Evolutionary conservation across 257 asterid genomes (phyloP), one percentile per base, ranked within the genome.

Genomic region (Nemophila menziesii): DNA sequence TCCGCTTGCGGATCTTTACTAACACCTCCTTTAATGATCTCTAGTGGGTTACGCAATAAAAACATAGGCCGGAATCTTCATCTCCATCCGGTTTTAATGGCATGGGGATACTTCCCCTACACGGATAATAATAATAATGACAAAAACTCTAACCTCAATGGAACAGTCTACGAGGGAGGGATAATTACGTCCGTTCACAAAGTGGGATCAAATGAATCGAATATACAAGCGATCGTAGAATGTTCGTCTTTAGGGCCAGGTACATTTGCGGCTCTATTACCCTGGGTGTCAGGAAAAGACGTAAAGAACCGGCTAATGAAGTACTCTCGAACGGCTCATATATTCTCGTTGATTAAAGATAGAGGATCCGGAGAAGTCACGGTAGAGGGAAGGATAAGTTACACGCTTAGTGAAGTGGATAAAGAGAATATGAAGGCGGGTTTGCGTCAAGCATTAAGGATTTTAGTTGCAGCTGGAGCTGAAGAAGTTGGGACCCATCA

Each of bases 31-130:
- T 46, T 87, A 13, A 42, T 87, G 68, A 63, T 79, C 47, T 34
- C 68, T 0, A 87, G 97, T 43, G 97, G 97, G 8, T 57, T 87
- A 37, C 67, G 13, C 22, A 87, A 87, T n/a, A 51, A 43, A 5
- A 72, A 83, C 53, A 70, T 87, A 0, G 97, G 97, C 5, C 63
- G 72, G 29, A 80, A 87, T 48, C 97, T 83, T 52, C 92, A 68
- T 29, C 78, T 87, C 4, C 97, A 83, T 58, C 97, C 97, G 1
- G 92, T 80, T 5, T 34, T 87, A 22, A 73, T 83, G 82, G 97
- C 92, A 2, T 87, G 97, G 97, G 97, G 97, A 2, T 73, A 87
- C 52, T 87, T 83, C 21, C 92, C 97, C 0, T n/a, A n/a, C n/a
- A n/a, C n/a, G n/a, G n/a, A n/a, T n/a, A n/a, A n/a, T n/a, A n/a